Evolutionary conservation across 2,329 filamentous ascomycete species (phyloP), one percentile per base, ranked within the genome.

Genomic region (Alternaria dauci): DNA sequence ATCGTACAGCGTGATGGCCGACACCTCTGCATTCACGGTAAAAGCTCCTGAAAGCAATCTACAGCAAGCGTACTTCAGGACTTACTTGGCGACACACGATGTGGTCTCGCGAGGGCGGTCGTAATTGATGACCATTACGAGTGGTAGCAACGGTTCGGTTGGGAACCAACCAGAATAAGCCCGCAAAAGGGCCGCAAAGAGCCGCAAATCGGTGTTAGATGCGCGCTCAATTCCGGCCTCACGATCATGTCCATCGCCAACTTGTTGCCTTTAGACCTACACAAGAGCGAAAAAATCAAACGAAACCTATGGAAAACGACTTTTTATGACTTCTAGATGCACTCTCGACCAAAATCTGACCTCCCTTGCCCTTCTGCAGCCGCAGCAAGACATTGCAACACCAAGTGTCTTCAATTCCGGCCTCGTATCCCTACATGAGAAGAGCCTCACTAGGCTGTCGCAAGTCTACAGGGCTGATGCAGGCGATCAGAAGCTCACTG

Each of bases 141-240:
- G 32, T 38, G 20, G 30, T 36, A 25, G 25, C 30, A 50, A 7
- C n/a, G 25, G 48, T 43, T 56, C 58, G 61, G 55, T 39, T 58
- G 43, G 47, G 41, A 42, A 28, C 65, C 63, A 68, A 66, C 65
- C 59, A 65, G 20, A 36, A 38, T 42, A 14, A 30, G 23, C 55
- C 63, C 54, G 66, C 46, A 28, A 1, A 42, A 56, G 42, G 34
- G 23, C 52, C 65, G 61, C 42, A 14, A 28, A 43, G 59, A 63
- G 57, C 61, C 61, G 57, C 53, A 59, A 28, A 39, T 52, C 46
- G 46, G 30, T 18, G 18, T 47, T 26, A 34, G 23, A 58, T 36
- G 50, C 50, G 51, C 56, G 23, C 52, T 26, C 18, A 23, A 48
- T 43, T 57, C 54, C 54, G 54, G 54, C 38, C 46, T 52, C 20